Evolutionary conservation across 768 basidiomycete genomes (phyloP), one percentile per base, ranked within the genome.

Genomic region (Suillus hirtellus): DNA sequence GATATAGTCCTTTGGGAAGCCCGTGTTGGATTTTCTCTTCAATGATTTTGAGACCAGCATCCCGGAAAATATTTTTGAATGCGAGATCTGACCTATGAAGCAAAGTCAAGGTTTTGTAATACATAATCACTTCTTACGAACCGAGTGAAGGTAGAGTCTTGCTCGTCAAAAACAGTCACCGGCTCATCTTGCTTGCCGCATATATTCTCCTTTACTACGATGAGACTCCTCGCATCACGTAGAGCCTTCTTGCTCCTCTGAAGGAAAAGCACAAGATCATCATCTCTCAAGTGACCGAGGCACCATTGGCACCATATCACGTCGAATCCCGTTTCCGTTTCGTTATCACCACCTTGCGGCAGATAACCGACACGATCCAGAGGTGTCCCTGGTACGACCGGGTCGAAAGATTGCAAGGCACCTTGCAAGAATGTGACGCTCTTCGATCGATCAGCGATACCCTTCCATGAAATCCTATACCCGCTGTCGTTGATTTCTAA

Each of bases 301-400:
- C 96, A 96, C 96, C 96, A 99, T 74, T 99, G 96, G 70, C 93
- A 93, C 96, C 93, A 95, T 63, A 96, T 84, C 60, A 95, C 84
- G 75, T 99, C 96, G 76, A 95, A 98, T 1, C 84, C 85, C 50
- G 80, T 77, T 21, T 80, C 75, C n/a, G 79, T 72, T 40, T 84
- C 84, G 59, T 83, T 86, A 27, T 82, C 82, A 46, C 80, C 84
- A 44, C 71, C 70, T 34, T 79, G 79, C 0, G 82, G 80, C n/a
- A 76, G 76, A 71, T 84, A 86, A 3, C 93, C 93, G 7, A 94
- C 78, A 15, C 90, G 86, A 58, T 87, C 90, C 34, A 90, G 72
- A 64, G 85, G 81, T 8, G 55, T 59, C 52, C 58, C 64, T 1
- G 84, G 82, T 14, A 76, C 77, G 6, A 80, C 74, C 10, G 95